Base-by-base conservation (phyloP, 108 stramenopile genomes). In the Cylindrotheca fusiformis region DNA sequence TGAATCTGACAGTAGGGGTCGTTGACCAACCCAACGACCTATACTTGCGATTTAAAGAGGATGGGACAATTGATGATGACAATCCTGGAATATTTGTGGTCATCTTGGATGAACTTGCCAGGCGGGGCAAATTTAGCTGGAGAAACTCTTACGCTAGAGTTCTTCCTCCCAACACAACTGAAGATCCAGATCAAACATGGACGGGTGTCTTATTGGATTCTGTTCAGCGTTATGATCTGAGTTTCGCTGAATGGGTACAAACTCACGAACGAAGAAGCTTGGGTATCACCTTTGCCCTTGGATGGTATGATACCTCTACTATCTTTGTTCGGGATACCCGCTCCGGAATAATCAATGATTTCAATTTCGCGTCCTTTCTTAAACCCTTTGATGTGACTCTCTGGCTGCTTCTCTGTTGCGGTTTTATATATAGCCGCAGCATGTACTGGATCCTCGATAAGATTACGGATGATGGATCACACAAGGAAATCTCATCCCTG, bases 51-150 rank as follows among this genome's bases (percentile, higher is more conserved):
- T 41, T 25, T 17, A 22, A 44, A 5, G n/a, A 52, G 0, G 33
- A 54, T 25, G 57, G 27, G 6, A 69, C 17, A 32, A 69, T 69
- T 32, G 32, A 29, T 4, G 36, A 22, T 33, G 8, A 33, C 12
- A 22, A 71, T 65, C 70, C 74, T 4, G 72, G 70, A 4, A 45
- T 63, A 14, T 45, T 50, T 0, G 60, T 67, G 1, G 55, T 33
- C 8, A 51, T 80, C 10, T 29, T 80, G 50, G 79, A 80, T 53
- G 75, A 76, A 52, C 48, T 80, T 22, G 79, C 79, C 6, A 36
- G 2, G 21, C 54, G 79, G 18, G 79, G 70, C 5, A 57, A 54
- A 32, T 80, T 80, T 61, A 48, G 66, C 22, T 81, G 80, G 75
- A 14, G 72, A 19, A 31, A 77, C 48, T 47, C 68, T 23, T 76